Evolutionary conservation across 495 filamentous ascomycete genomes (phyloP).

Genomic region (Neurospora cerealis): DNA sequence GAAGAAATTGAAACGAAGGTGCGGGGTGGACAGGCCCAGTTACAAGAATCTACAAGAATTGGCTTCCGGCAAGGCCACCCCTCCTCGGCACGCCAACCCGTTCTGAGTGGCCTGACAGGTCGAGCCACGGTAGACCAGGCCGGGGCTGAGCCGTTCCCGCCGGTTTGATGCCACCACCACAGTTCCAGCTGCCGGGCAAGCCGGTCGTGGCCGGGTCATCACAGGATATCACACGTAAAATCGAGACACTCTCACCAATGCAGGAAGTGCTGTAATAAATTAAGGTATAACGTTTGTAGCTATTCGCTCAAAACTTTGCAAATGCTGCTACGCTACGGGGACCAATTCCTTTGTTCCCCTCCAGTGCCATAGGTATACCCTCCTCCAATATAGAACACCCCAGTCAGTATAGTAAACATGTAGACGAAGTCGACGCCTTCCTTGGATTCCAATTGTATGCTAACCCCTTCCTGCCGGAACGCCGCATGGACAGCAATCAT

Average conservation of each 20-base stretch:
- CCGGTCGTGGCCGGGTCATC: not conserved
- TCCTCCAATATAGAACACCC: not conserved
- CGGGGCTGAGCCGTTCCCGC: not conserved
- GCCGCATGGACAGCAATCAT: conserved; percentile 9
- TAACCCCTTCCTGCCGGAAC: conserved; percentile 8
- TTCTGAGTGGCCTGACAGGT: not conserved
- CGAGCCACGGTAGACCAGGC: not conserved
- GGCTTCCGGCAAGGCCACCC: not conserved
- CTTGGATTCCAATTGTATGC: conserved; percentile 14
- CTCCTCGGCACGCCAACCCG: not conserved
- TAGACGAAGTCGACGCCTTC: not conserved
- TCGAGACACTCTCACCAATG: not conserved
- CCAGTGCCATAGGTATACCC: not conserved
- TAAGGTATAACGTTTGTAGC: not conserved
- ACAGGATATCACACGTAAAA: not conserved
- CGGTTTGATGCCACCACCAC: not conserved
- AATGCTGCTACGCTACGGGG: not conserved
- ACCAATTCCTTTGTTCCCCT: not conserved
- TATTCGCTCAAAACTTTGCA: not conserved
- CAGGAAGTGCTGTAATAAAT: not conserved
- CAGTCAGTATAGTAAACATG: not conserved
- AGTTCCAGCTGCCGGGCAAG: not conserved
- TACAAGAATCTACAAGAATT: not conserved
- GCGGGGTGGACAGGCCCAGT: not conserved
- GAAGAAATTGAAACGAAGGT: not conserved